Evolutionary conservation across 225 moss, liverwort and hornwort species (phyloP), one percentile per base, ranked within the genome.

Genomic region (Sphagnum contortum): DNA sequence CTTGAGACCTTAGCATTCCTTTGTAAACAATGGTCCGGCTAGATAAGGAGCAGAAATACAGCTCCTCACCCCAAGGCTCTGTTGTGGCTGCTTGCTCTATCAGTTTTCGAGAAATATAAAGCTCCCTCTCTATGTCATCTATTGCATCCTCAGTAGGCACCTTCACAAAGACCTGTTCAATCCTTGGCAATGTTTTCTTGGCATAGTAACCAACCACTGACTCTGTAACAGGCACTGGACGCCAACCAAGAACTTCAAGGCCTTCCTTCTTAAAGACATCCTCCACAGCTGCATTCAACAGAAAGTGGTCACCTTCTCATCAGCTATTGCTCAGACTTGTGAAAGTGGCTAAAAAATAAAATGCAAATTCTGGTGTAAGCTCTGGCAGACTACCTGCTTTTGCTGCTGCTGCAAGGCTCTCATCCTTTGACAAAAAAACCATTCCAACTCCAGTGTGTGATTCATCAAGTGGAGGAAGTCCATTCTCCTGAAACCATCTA

Each of bases 11-110:
- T 59, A 96, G 60, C 95, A 96, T 96, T 71, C 95, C 95, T 68
- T 96, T 96, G 81, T 92, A 96, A 8, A 96, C 92, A 57, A 96
- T 90, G 11, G 95, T 96, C 48, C 90, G 88, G 66, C 92, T 92
- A 49, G 95, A 96, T 64, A 96, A 77, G 11, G 95, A 96, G 69
- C 92, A 96, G 73, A 96, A 92, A 76, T 92, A 96, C 10, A 91
- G 81, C 67, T 96, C 92, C 3, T 86, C 88, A 4, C 73, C 88
- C 95, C 95, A 96, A 1, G 73, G 57, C 65, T 88, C 80, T 29
- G 72, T 57, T 10, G 71, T 59, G 29, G 83, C 87, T 52, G 68
- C 68, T 64, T 79, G 86, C 69, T 96, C 95, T 45, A 96, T 75
- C 49, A 96, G 61, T 66, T 96, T 92, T 50, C 95, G 81, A 6